phyloP scores from a whole-genome alignment of 306 rosid genomes.

The Gynostemma pentaphyllum region DNA sequence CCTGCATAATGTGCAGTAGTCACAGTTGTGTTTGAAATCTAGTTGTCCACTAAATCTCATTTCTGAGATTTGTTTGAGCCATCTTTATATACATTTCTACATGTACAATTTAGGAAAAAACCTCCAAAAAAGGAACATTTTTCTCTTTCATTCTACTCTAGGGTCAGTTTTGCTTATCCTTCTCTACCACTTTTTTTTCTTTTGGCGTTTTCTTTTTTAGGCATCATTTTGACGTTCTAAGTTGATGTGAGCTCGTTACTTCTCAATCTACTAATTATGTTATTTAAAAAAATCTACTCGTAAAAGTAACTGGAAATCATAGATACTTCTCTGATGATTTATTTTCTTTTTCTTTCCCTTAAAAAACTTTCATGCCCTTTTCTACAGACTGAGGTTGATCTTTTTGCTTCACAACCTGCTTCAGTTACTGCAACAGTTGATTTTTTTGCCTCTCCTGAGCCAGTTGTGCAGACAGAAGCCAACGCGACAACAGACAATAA shows the following conservation, averaged over 20 bases:
- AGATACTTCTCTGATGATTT: not conserved
- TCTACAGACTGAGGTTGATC: conserved; percentile 61
- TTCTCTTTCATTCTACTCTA: not conserved
- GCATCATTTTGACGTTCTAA: not conserved
- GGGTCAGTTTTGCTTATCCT: not conserved
- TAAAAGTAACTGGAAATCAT: not conserved
- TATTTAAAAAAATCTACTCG: not conserved
- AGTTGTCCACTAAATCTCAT: not conserved
- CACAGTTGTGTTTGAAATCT: not conserved
- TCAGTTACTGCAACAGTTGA: conserved; percentile 53
- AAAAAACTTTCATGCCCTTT: not conserved
- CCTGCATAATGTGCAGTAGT: not conserved
- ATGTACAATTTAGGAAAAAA: not conserved
- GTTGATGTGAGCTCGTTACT: not conserved
- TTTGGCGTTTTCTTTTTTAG: not conserved
- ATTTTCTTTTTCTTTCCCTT: not conserved
- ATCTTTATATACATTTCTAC: not conserved
- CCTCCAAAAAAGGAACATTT: not conserved
- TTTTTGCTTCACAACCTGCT: conserved; percentile 64
- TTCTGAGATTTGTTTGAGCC: not conserved
- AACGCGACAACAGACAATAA: conserved; percentile 32
- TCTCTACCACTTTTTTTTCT: not conserved
- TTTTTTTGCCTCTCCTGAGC: conserved; percentile 54
- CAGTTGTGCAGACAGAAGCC: conserved; percentile 44
- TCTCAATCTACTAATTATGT: not conserved